A percentile compares a stretch with the other conserved stretches of the same genome.
Conservation (phyloP, 75 land plant genomes). For the Pseudotsuga menziesii region DNA sequence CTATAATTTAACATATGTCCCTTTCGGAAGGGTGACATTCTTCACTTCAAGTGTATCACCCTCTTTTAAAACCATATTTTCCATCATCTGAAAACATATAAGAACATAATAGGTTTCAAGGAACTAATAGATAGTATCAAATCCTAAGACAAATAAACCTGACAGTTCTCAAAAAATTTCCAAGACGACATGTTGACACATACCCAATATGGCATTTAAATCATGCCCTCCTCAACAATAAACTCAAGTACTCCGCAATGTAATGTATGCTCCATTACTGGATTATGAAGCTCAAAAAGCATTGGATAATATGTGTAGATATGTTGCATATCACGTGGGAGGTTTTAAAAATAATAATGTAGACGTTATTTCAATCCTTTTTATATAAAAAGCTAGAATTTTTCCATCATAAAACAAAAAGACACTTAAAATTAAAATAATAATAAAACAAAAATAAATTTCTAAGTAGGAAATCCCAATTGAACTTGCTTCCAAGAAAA, state of each 20-base stretch:
- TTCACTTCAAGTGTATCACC: slow-evolving; percentile 21
- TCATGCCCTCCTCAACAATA: slow-evolving; percentile 73
- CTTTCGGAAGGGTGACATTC: slow-evolving; percentile 22
- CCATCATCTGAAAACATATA: slow-evolving; percentile 18
- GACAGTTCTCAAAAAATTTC: neutral
- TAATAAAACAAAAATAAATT: neutral
- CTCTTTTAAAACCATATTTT: slow-evolving; percentile 16
- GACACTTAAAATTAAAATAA: neutral
- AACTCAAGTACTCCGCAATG: slow-evolving; percentile 97
- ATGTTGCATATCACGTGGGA: neutral
- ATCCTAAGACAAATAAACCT: neutral
- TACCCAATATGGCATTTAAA: slow-evolving; percentile 91
- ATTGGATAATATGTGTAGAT: too few relatives aligned
- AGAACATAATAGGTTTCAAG: neutral
- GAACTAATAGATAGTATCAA: neutral
- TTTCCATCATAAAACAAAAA: neutral
- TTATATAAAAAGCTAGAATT: neutral
- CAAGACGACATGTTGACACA: slow-evolving; percentile 4
- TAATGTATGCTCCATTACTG: slow-evolving; percentile 36
- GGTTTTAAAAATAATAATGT: neutral
- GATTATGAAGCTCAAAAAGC: too few relatives aligned
- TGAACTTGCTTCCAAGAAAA: neutral
- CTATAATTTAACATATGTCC: slow-evolving; percentile 23
- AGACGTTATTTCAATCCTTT: neutral
- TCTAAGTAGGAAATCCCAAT: neutral